phyloP scores from a whole-genome alignment of 129 eudicot species.

The Pseudognaphalium luteoalbum region DNA sequence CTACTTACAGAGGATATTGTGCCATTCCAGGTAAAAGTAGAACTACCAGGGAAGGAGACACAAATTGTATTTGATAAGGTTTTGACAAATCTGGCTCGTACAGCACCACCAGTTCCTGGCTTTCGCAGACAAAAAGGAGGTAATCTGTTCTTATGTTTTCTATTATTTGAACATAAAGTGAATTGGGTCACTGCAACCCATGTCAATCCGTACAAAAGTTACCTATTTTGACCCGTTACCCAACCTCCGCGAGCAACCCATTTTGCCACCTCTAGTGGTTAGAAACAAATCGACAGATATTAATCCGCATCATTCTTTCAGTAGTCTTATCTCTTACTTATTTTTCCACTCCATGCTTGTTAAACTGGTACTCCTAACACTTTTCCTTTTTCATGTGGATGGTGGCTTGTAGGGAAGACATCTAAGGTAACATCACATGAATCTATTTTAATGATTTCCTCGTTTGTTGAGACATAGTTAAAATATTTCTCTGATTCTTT shows the following conservation, averaged over 20 bases:
- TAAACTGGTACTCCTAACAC: constrained; percentile 12
- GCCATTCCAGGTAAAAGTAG: constrained; percentile 70
- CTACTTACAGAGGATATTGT: constrained; percentile 21
- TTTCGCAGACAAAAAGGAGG: constrained; percentile 97
- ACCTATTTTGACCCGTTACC: background rate
- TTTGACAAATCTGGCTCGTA: constrained; percentile 71
- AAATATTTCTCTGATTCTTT: background rate
- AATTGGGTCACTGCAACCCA: background rate
- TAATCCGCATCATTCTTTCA: constrained; percentile 1
- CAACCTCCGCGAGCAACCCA: background rate
- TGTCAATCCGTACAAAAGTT: background rate
- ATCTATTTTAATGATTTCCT: constrained; percentile 3
- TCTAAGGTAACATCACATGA: constrained; percentile 53
- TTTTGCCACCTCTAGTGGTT: constrained; percentile 6
- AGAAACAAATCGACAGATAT: background rate
- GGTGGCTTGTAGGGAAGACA: constrained; percentile 71
- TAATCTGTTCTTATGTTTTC: constrained; percentile 19
- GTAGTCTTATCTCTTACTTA: background rate
- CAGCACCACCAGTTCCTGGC: constrained; percentile 97
- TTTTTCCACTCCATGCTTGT: constrained; percentile 17
- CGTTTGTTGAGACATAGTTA: background rate
- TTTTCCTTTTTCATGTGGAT: constrained; percentile 46
- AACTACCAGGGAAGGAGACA: constrained; percentile 77
- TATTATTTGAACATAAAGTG: background rate
- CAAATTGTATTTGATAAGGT: constrained; percentile 70